Percentiles rank a stretch among this genome's conserved stretches.
Conservation (phyloP, 73 alveolate genomes). For the Paramecium caudatum region DNA sequence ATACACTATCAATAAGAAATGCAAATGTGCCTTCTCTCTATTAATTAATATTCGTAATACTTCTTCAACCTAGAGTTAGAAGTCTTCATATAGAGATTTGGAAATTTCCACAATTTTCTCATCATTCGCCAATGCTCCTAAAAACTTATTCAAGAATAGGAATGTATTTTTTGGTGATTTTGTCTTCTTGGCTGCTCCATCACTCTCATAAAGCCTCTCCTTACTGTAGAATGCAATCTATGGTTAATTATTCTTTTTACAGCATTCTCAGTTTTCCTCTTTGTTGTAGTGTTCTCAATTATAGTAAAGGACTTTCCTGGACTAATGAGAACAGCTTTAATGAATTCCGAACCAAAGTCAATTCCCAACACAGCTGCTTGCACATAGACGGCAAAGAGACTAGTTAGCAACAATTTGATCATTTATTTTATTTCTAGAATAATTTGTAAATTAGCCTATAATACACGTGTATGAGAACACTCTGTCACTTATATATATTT, state of each 20-base stretch:
- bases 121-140: conserved; percentile 79
- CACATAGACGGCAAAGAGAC: not conserved
- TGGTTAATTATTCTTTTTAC: conserved; percentile 37
- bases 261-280: conserved; percentile 91
- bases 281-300: conserved; percentile 91
- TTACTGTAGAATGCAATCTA: conserved; percentile 81
- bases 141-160: conserved; percentile 70
- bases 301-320: conserved; percentile 97
- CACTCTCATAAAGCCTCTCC: conserved; percentile 84
- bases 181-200: conserved; percentile 81
- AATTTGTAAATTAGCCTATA: not conserved
- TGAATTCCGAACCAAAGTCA: conserved; percentile 93
- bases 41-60: conserved; percentile 8
- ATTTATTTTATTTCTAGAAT: conserved; percentile 29
- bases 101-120: conserved; percentile 73
- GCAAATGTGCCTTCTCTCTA: conserved; percentile 69
- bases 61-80: not conserved
- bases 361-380: conserved; percentile 88
- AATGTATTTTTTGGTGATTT: conserved; percentile 81
- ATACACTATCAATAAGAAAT: conserved; percentile 52
- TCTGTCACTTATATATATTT: not conserved
- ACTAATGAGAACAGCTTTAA: conserved; percentile 92
- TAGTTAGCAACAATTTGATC: conserved; percentile 18
- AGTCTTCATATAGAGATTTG: conserved; percentile 67
- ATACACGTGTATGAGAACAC: conserved; percentile 37